These are phyloP conservation scores for Westerdykella aurantiaca DNA, from an alignment of 2,329 filamentous ascomycete species.

Conservation along the genomic window DNA sequence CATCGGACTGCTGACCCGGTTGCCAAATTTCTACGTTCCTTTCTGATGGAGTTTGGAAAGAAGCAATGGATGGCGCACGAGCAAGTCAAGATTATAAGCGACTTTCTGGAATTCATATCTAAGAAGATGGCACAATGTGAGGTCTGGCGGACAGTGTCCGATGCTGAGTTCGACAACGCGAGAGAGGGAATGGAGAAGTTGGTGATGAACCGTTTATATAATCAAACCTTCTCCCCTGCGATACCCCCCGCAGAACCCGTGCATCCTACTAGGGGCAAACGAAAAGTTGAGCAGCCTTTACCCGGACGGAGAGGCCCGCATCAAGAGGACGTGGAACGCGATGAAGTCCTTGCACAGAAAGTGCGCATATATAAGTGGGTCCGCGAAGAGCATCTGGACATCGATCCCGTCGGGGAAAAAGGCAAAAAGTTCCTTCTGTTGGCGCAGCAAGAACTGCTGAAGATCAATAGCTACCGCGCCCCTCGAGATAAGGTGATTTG, in stretches of 20 bases:
- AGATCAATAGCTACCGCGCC: slow-evolving; percentile 96
- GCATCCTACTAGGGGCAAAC: slow-evolving; percentile 60
- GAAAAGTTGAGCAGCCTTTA: slow-evolving; percentile 55
- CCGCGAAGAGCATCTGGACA: slow-evolving; percentile 86
- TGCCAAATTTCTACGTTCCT: slow-evolving; percentile 90
- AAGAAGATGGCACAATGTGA: slow-evolving; percentile 98
- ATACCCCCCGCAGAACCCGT: slow-evolving; percentile 76
- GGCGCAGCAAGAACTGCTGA: slow-evolving; percentile 89
- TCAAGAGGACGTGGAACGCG: slow-evolving; percentile 94
- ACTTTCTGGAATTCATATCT: slow-evolving; percentile 92
- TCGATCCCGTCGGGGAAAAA: slow-evolving; percentile 75
- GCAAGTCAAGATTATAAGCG: slow-evolving; percentile 96
- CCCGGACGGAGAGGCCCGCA: slow-evolving; percentile 90
- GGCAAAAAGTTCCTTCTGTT: slow-evolving; percentile 81
- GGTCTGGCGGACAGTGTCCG: slow-evolving; percentile 91
- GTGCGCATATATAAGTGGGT: slow-evolving; percentile 97
- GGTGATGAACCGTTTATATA: slow-evolving; percentile 96
- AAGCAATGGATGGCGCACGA: slow-evolving; percentile 99
- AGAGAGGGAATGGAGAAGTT: slow-evolving; percentile 99
- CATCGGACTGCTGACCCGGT: slow-evolving; percentile 98
- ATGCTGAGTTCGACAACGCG: slow-evolving; percentile 96
- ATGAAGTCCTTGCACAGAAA: slow-evolving; percentile 94
- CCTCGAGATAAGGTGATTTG: slow-evolving; percentile 98
- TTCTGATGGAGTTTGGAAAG: slow-evolving; percentile 90
- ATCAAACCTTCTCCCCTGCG: slow-evolving; percentile 91